Evolutionary conservation across 2,329 filamentous ascomycete species (phyloP).

Genomic region (Hysterium pulicare): DNA sequence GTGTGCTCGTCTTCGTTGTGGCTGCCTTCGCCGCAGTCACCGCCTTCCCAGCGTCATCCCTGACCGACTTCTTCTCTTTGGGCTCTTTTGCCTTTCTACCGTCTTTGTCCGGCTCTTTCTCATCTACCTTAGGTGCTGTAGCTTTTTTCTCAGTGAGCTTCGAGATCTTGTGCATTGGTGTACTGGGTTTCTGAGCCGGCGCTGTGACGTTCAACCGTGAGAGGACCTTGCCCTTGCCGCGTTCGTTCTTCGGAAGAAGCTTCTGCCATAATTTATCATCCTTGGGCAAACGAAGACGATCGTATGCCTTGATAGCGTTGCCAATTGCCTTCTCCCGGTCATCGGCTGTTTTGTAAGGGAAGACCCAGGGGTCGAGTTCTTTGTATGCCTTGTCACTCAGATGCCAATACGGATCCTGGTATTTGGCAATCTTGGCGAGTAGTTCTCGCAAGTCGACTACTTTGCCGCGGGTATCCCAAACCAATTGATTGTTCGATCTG

Average conservation of each 20-base stretch:
- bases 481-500: slow-evolving; percentile 26
- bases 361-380: slow-evolving; percentile 61
- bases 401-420: slow-evolving; percentile 43
- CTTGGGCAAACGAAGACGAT: slow-evolving; percentile 58
- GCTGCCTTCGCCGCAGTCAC: slow-evolving; percentile 9
- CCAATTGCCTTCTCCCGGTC: slow-evolving; percentile 60
- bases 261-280: slow-evolving; percentile 62
- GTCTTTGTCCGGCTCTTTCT: slow-evolving; percentile 49
- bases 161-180: slow-evolving; percentile 34
- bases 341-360: slow-evolving; percentile 54
- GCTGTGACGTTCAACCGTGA: slow-evolving; percentile 56
- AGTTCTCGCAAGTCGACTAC: slow-evolving; percentile 27
- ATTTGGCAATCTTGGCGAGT: slow-evolving; percentile 51
- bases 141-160: slow-evolving; percentile 45
- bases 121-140: slow-evolving; percentile 39
- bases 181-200: slow-evolving; percentile 27
- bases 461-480: slow-evolving; percentile 29
- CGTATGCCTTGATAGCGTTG: slow-evolving; percentile 61
- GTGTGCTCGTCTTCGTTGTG: slow-evolving; percentile 14
- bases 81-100: slow-evolving; percentile 33
- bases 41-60: slow-evolving; percentile 6
- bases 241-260: slow-evolving; percentile 58
- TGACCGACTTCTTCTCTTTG: slow-evolving; percentile 29
- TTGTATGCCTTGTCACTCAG: slow-evolving; percentile 58
- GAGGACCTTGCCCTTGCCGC: slow-evolving; percentile 59